Percentiles rank a stretch among this genome's conserved stretches.
Conservation (phyloP, 2,329 filamentous ascomycete genomes). For the Chaetoscypha palmicola region DNA sequence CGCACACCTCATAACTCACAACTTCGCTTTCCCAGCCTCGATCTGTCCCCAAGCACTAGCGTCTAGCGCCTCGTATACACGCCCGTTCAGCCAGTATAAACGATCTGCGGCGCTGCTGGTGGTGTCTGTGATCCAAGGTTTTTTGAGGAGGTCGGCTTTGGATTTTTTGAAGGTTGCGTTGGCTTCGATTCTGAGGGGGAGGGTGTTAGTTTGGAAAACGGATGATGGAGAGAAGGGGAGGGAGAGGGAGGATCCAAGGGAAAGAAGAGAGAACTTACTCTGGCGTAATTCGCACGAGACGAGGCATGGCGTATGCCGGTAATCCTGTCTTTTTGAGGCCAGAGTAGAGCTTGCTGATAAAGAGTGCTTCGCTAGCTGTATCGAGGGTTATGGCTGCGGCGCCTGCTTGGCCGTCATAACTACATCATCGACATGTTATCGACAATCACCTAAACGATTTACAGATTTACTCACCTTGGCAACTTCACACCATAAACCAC, state of each 20-base stretch:
- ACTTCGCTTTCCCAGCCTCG: constrained; percentile 37
- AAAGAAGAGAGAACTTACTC: too few species aligned
- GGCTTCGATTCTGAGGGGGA: constrained; percentile 36
- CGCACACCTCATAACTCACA: constrained; percentile 8
- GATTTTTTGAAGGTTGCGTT: constrained; percentile 45
- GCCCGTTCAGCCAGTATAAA: constrained; percentile 39
- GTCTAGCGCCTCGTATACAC: constrained; percentile 34
- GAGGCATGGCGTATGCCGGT: constrained; percentile 39
- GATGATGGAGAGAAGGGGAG: too few species aligned
- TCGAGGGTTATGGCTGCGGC: constrained; percentile 39
- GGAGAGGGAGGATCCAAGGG: too few species aligned
- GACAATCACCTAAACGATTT: neutral
- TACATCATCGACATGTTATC: constrained; percentile 23
- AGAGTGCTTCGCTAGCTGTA: constrained; percentile 28
- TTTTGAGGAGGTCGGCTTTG: constrained; percentile 38
- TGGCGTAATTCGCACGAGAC: constrained; percentile 39
- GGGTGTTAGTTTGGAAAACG: too few species aligned
- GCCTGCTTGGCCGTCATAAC: constrained; percentile 43
- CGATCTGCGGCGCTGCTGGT: constrained; percentile 27
- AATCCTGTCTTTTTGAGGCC: constrained; percentile 38
- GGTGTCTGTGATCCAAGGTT: constrained; percentile 33
- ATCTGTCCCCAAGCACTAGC: constrained; percentile 35
- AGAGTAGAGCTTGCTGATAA: constrained; percentile 34
- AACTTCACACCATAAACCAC: constrained; percentile 39
- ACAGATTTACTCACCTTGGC: constrained; percentile 28